Evolutionary conservation across 225 moss, liverwort and hornwort species (phyloP).

Genomic region (Lunularia cruciata): DNA sequence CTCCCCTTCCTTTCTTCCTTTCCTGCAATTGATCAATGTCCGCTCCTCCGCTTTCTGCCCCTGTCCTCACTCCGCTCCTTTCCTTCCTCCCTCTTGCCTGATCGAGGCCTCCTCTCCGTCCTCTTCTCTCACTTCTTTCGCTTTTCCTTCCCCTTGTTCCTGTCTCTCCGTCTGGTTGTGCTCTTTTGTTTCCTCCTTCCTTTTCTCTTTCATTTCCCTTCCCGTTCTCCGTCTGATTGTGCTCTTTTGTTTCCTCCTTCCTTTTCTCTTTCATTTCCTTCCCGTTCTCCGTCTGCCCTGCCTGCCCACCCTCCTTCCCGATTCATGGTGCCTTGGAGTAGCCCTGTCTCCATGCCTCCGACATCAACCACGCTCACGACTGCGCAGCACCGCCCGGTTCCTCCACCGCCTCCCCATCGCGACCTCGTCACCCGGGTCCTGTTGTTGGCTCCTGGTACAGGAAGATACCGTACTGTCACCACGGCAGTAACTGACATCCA

Average conservation of each 20-base stretch:
- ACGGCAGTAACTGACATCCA: slow-evolving; percentile 1
- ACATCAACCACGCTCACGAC: neutral
- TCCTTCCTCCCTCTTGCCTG: neutral
- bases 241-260: neutral
- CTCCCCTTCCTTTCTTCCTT: neutral
- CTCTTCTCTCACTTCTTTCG: neutral
- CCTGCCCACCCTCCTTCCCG: neutral
- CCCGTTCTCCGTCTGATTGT: slow-evolving; percentile 1
- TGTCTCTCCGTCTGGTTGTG: slow-evolving; percentile 1
- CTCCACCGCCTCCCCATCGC: neutral
- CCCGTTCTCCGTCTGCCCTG: slow-evolving; percentile 3
- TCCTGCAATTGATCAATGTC: slow-evolving; percentile 1
- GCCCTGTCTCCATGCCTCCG: neutral
- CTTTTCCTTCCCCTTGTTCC: slow-evolving; percentile 8
- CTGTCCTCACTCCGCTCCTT: neutral
- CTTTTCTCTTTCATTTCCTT: slow-evolving; percentile 4
- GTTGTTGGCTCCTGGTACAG: neutral
- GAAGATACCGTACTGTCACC: slow-evolving; percentile 1
- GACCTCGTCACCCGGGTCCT: neutral
- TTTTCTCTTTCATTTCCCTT: slow-evolving; percentile 5
- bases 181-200: neutral
- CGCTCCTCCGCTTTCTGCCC: slow-evolving; percentile 5
- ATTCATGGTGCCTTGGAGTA: neutral
- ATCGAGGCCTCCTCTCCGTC: slow-evolving; percentile 1
- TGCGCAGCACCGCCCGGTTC: neutral